phyloP scores from a whole-genome alignment of 208 protist genomes.

The Hexamita inflata region DNA sequence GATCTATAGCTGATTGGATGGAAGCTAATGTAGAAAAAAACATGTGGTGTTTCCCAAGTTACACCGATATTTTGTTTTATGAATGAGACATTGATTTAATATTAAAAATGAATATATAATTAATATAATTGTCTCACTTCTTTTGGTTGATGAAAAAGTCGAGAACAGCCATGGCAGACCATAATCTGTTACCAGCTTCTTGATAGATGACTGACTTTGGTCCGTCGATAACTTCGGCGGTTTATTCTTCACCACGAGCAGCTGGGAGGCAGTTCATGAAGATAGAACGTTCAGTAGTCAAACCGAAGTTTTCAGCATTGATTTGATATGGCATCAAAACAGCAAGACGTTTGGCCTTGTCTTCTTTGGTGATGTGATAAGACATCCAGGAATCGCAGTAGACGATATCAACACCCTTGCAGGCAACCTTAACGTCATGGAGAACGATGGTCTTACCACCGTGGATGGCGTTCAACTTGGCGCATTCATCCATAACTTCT shows the following conservation, averaged over 20 bases:
- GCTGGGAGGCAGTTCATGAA: slow-evolving; percentile 72
- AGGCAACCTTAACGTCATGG: slow-evolving; percentile 35
- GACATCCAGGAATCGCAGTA: slow-evolving; percentile 61
- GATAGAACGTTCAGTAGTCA: slow-evolving; percentile 53
- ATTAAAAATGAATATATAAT: too few relatives aligned
- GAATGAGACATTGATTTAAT: too few relatives aligned
- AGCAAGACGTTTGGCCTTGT: slow-evolving; percentile 26
- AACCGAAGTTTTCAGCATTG: slow-evolving; percentile 47
- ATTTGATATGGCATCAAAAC: slow-evolving; percentile 51
- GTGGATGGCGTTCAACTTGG: slow-evolving; percentile 23
- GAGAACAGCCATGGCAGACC: slow-evolving; percentile 35
- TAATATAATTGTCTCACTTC: too few relatives aligned
- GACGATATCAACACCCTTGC: slow-evolving; percentile 46
- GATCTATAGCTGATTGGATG: too few relatives aligned
- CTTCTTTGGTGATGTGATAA: slow-evolving; percentile 56
- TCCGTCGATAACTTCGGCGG: slow-evolving; percentile 64
- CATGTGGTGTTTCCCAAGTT: too few relatives aligned
- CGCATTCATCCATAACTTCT: slow-evolving; percentile 49
- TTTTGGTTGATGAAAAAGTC: slow-evolving; percentile 30
- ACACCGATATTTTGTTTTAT: too few relatives aligned
- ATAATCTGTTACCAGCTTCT: slow-evolving; percentile 46
- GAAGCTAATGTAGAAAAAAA: too few relatives aligned
- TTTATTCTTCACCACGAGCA: slow-evolving; percentile 54
- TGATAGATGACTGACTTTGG: slow-evolving; percentile 59
- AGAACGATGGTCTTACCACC: slow-evolving; percentile 27